Evolutionary conservation across 2,329 filamentous ascomycete genomes (phyloP).

Genomic region (Paramyrothecium sp.): DNA sequence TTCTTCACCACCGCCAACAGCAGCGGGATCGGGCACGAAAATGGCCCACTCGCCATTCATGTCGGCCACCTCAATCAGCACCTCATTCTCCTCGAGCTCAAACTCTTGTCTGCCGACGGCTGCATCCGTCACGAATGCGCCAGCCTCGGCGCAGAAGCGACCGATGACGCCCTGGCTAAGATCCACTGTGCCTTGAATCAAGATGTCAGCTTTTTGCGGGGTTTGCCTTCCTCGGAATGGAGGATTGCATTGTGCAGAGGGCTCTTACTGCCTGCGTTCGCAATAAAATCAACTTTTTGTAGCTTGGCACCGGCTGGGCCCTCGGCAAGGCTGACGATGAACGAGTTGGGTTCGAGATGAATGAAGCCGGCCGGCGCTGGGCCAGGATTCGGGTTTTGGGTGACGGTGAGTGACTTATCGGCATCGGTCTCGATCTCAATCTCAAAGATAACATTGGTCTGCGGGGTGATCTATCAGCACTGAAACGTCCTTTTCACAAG

Average conservation of each 20-base stretch:
- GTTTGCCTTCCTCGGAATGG: too few species aligned
- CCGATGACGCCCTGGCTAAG: conserved; percentile 33
- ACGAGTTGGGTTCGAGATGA: conserved; percentile 34
- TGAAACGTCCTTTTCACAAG: too few species aligned
- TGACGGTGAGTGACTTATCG: conserved; percentile 31
- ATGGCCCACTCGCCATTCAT: conserved; percentile 31
- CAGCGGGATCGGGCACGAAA: conserved; percentile 23
- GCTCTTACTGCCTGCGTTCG: conserved; percentile 29
- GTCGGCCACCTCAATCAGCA: conserved; percentile 25
- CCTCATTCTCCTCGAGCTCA: conserved; percentile 39
- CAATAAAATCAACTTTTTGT: conserved; percentile 38
- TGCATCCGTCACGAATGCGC: conserved; percentile 32
- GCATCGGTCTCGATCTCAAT: conserved; percentile 35
- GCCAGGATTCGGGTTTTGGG: conserved; percentile 32
- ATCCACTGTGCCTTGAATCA: conserved; percentile 24
- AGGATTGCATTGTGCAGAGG: not conserved
- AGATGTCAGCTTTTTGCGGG: not conserved
- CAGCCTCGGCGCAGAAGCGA: conserved; percentile 30
- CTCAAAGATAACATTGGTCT: conserved; percentile 32
- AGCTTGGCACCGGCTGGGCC: conserved; percentile 29
- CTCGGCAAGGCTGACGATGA: conserved; percentile 28
- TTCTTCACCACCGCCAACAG: conserved; percentile 6
- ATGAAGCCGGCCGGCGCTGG: conserved; percentile 33
- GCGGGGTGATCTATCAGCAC: not conserved
- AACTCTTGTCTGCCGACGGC: conserved; percentile 38